Evolutionary conservation across 345 rosid genomes (phyloP).

Genomic region (Luvunga scandens): DNA sequence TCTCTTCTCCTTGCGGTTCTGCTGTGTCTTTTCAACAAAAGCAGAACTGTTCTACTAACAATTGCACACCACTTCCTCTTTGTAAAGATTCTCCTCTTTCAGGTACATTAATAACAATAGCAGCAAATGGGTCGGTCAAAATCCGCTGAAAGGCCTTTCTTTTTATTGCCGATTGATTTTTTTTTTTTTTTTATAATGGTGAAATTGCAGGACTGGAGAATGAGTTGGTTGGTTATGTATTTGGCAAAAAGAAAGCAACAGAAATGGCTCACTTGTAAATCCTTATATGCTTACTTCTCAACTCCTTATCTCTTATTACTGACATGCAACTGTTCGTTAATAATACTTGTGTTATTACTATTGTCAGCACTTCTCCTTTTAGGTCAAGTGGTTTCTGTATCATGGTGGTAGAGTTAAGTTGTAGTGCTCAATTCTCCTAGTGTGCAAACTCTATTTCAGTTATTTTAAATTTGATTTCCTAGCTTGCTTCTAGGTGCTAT

Average conservation of each 20-base stretch:
- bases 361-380: neutral
- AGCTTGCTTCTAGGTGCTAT: too few species aligned
- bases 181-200: neutral
- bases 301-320: neutral
- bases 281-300: neutral
- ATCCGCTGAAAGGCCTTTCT: neutral
- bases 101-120: conserved; percentile 23
- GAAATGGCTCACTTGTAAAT: conserved; percentile 90
- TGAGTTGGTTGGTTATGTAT: conserved; percentile 64
- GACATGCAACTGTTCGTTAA: neutral
- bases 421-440: neutral
- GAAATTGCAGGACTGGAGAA: conserved; percentile 56
- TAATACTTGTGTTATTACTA: neutral
- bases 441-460: too few species aligned
- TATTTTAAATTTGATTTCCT: too few species aligned
- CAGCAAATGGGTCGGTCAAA: neutral
- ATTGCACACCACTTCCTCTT: conserved; percentile 20
- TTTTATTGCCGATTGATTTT: neutral
- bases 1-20: neutral
- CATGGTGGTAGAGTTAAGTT: neutral
- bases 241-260: conserved; percentile 86
- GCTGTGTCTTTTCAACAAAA: conserved; percentile 22
- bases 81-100: conserved; percentile 35
- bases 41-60: conserved; percentile 9
- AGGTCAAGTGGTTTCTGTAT: neutral